These are phyloP conservation scores for Haplographium delicatum DNA, from an alignment of 495 filamentous ascomycete species.

Conservation along the genomic window DNA sequence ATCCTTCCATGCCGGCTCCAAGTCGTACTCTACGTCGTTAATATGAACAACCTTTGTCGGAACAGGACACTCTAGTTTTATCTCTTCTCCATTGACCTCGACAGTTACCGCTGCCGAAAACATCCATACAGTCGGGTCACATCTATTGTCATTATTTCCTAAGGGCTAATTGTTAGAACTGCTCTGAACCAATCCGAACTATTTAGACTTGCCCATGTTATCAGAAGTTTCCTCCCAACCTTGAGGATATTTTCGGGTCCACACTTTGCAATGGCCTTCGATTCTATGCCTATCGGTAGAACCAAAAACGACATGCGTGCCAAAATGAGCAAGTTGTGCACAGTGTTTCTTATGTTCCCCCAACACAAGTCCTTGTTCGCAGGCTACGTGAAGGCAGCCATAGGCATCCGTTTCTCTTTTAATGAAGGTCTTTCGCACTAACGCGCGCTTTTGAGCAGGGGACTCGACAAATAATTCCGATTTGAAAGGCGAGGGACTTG, in stretches of 20 bases:
- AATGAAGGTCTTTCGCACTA: background rate
- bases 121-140: background rate
- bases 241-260: background rate
- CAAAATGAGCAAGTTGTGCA: background rate
- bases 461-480: background rate
- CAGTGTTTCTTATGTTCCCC: background rate
- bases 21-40: background rate
- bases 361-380: background rate
- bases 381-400: too few relatives aligned
- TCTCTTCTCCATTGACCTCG: background rate
- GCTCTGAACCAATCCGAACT: background rate
- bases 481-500: background rate
- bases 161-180: too few relatives aligned
- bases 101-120: background rate
- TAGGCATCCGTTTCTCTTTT: background rate
- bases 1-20: conserved; percentile 2
- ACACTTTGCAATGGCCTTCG: background rate
- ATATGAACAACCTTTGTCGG: background rate
- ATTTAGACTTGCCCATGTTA: background rate
- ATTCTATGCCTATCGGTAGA: too few relatives aligned
- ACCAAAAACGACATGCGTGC: too few relatives aligned
- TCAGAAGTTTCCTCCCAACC: background rate
- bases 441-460: background rate
- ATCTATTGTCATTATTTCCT: too few relatives aligned
- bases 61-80: background rate